phyloP scores from a whole-genome alignment of 768 basidiomycete species.

The Agaricus subrufescens region DNA sequence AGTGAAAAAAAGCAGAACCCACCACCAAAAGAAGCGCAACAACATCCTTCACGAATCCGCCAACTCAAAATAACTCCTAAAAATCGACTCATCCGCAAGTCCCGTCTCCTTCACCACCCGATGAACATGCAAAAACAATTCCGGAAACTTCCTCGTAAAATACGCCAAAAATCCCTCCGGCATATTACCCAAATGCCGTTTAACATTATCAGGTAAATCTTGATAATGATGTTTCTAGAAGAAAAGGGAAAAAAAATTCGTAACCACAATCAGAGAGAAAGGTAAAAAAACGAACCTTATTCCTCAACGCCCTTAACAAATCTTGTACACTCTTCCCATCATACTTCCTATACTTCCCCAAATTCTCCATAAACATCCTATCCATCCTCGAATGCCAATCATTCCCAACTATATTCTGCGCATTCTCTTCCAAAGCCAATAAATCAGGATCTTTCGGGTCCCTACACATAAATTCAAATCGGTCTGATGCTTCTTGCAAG shows the following conservation, averaged over 20 bases:
- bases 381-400: slow-evolving; percentile 91
- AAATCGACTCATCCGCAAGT: slow-evolving; percentile 85
- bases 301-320: slow-evolving; percentile 85
- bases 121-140: slow-evolving; percentile 89
- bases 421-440: slow-evolving; percentile 67
- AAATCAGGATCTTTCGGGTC: slow-evolving; percentile 82
- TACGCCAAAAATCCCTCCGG: slow-evolving; percentile 91
- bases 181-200: slow-evolving; percentile 83
- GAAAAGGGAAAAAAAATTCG: slow-evolving; percentile 6
- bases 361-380: slow-evolving; percentile 85
- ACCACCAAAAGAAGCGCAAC: not conserved
- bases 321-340: slow-evolving; percentile 90
- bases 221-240: slow-evolving; percentile 94
- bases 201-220: slow-evolving; percentile 90
- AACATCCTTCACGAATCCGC: slow-evolving; percentile 25
- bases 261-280: not conserved
- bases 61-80: slow-evolving; percentile 83
- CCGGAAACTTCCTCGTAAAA: slow-evolving; percentile 91
- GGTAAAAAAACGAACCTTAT: slow-evolving; percentile 62
- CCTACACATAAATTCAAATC: slow-evolving; percentile 96
- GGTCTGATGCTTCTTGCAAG: slow-evolving; percentile 95
- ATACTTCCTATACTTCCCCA: slow-evolving; percentile 98
- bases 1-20: not conserved
- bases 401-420: slow-evolving; percentile 69
- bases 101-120: slow-evolving; percentile 68